Percentiles rank a stretch among this genome's conserved stretches.
Conservation (phyloP, 2,329 filamentous ascomycete species). For the Monilinia fructicola region DNA sequence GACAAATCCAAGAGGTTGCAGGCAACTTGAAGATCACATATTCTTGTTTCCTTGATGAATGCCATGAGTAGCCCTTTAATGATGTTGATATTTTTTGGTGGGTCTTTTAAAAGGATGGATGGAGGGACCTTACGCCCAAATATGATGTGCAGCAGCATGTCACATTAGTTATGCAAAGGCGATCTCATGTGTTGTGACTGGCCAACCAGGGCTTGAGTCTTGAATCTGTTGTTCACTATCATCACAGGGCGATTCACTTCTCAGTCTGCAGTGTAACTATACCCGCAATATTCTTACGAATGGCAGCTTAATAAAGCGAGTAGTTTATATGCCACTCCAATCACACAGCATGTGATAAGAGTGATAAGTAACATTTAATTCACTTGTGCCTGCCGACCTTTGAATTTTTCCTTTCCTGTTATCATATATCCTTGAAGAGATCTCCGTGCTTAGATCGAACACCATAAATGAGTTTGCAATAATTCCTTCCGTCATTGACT, state of each 20-base stretch:
- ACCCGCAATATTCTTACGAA: background rate
- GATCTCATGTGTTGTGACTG: background rate
- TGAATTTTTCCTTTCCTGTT: background rate
- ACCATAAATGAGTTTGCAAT: background rate
- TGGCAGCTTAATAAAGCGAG: background rate
- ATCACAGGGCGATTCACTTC: conserved; percentile 4
- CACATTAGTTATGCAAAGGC: background rate
- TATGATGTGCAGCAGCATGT: background rate
- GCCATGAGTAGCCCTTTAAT: background rate
- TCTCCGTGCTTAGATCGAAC: background rate
- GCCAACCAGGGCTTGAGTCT: background rate
- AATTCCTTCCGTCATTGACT: background rate
- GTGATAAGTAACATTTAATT: background rate
- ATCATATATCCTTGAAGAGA: background rate
- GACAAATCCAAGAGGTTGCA: background rate
- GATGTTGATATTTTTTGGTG: background rate
- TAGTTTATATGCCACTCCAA: background rate
- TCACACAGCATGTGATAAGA: conserved; percentile 8
- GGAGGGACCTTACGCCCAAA: background rate
- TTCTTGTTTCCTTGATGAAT: background rate
- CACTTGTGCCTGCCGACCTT: background rate
- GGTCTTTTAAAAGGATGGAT: background rate
- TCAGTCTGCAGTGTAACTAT: conserved; percentile 21
- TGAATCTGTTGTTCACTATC: background rate
- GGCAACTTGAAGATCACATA: background rate